phyloP scores from a whole-genome alignment of 2,329 filamentous ascomycete genomes.

The Lasiodiplodia theobromae region DNA sequence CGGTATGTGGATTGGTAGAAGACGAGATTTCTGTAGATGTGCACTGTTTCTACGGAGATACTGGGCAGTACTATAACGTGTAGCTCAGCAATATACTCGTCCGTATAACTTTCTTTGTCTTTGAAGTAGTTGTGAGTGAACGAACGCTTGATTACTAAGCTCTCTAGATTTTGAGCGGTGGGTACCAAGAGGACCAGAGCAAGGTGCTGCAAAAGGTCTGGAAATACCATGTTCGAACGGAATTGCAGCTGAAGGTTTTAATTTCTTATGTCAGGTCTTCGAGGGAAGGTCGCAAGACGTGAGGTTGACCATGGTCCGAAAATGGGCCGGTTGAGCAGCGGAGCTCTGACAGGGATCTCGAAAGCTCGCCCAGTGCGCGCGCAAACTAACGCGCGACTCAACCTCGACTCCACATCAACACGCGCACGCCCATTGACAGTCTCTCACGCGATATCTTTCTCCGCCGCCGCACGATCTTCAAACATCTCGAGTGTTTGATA shows the following conservation, averaged over 20 bases:
- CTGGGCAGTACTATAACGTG: too few relatives aligned
- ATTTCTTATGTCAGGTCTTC: not conserved
- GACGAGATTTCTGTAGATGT: too few relatives aligned
- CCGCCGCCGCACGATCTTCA: not conserved
- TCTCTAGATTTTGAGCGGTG: not conserved
- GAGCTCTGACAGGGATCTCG: constrained; percentile 27
- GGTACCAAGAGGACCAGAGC: not conserved
- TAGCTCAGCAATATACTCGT: too few relatives aligned
- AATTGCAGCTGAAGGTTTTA: not conserved
- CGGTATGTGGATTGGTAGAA: too few relatives aligned
- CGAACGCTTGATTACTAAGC: too few relatives aligned
- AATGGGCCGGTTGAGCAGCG: not conserved
- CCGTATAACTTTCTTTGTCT: too few relatives aligned
- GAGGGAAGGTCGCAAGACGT: not conserved
- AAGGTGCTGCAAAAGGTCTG: not conserved
- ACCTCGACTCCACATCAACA: not conserved
- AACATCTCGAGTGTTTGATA: not conserved
- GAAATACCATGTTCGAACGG: not conserved
- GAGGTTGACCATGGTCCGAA: not conserved
- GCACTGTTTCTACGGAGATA: too few relatives aligned
- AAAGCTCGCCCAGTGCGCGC: constrained; percentile 18
- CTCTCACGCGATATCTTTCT: not conserved
- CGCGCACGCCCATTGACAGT: not conserved
- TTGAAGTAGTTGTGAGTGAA: too few relatives aligned
- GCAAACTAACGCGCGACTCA: constrained; percentile 17